These are phyloP conservation scores for Bipolaris gigantea DNA, from an alignment of 2,329 filamentous ascomycete species.

Conservation along the genomic window DNA sequence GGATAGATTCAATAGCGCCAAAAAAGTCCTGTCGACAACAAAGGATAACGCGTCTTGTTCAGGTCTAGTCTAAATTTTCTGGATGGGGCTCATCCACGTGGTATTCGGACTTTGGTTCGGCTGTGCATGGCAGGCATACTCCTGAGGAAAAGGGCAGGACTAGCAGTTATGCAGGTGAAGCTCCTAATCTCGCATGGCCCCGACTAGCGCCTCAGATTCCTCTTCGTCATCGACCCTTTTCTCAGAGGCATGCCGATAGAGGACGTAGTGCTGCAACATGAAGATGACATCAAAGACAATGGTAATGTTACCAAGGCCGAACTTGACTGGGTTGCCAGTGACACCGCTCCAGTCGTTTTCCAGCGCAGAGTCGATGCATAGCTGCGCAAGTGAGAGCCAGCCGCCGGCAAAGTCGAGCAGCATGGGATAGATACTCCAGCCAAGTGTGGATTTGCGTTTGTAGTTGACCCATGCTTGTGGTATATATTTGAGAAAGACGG, in stretches of 20 bases:
- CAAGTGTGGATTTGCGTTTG: constrained; percentile 78
- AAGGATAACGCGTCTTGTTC: not conserved
- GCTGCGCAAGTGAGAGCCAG: constrained; percentile 76
- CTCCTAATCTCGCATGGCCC: not conserved
- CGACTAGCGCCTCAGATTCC: constrained; percentile 30
- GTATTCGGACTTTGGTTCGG: not conserved
- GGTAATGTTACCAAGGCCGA: constrained; percentile 80
- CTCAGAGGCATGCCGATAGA: constrained; percentile 59
- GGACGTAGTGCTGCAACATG: constrained; percentile 81
- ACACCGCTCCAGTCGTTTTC: constrained; percentile 88
- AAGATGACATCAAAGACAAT: constrained; percentile 87
- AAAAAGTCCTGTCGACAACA: not conserved
- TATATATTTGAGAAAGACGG: constrained; percentile 90
- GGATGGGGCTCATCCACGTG: not conserved
- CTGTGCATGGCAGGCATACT: not conserved
- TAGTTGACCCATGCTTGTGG: constrained; percentile 74
- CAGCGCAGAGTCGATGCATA: constrained; percentile 80
- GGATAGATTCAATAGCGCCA: not conserved
- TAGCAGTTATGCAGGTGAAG: not conserved
- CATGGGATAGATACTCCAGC: constrained; percentile 86
- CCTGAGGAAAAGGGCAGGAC: not conserved
- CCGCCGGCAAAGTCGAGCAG: constrained; percentile 82
- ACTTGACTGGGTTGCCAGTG: constrained; percentile 88
- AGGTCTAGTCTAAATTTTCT: not conserved
- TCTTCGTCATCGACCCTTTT: constrained; percentile 35